Evolutionary conservation across 805 yeast species (phyloP), one percentile per base, ranked within the genome.

Genomic region (Gaillardinia entomophila): DNA sequence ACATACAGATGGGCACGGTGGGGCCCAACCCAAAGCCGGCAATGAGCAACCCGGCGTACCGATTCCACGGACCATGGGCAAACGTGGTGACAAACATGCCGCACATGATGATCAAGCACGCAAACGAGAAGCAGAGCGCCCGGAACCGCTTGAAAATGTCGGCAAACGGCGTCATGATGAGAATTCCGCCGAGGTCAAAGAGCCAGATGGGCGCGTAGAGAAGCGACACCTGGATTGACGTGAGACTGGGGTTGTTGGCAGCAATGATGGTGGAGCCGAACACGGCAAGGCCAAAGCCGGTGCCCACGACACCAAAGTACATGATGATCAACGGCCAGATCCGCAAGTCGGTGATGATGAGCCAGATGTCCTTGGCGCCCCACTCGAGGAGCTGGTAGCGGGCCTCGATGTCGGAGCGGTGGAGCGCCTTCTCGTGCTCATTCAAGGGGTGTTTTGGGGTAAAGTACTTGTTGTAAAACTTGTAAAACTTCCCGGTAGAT

Each of bases 261-360:
- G 68, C 57, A 46, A 86, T 80, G 43, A 86, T 74, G 6, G 90
- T 78, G 3, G 95, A 79, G 4, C 89, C 95, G 57, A 82, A 86
- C 14, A 81, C 90, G 20, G 88, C 88, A 30, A 86, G 62, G 20
- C 95, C 96, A 48, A 72, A 79, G 1, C 96, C 96, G n/a, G 86
- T 77, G 29, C 95, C 96, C 16, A 86, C 95, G 14, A 83, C 95
- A 13, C 95, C 96, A 53, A 86, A 87, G 59, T 86, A 86, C 95
- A 86, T 86, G 60, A 86, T 66, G 28, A 84, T 65, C 37, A 87
- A 57, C 1, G 95, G 92, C 89, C 89, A 85, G 26, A 81, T 66
- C 42, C 92, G 68, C 28, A 70, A 48, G 51, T 87, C 95, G 20
- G 65, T 46, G 15, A 83, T 42, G 26, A 86, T 71, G 6, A 51